Evolutionary conservation across 2,329 filamentous ascomycete genomes (phyloP).

Genomic region (Sphaceloma murrayae): DNA sequence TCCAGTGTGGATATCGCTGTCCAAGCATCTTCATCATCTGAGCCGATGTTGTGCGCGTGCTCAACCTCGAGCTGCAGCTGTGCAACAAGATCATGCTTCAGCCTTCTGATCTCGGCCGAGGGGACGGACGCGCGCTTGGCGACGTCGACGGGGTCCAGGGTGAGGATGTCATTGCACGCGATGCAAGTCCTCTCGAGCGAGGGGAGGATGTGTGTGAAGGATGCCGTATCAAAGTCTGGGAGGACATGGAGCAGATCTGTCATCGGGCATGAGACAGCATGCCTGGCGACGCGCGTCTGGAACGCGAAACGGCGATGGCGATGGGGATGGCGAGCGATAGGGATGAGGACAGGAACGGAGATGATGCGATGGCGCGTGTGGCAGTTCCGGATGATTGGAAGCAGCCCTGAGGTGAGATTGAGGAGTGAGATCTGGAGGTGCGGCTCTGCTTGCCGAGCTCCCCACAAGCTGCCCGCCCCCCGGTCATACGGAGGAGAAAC

Average conservation of each 20-base stretch:
- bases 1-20: conserved; percentile 72
- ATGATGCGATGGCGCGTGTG: not conserved
- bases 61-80: conserved; percentile 57
- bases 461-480: conserved; percentile 13
- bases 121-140: conserved; percentile 79
- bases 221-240: conserved; percentile 64
- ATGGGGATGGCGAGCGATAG: not conserved
- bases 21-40: conserved; percentile 36
- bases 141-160: conserved; percentile 70
- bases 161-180: conserved; percentile 74
- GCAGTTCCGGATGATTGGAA: too few species aligned
- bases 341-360: not conserved
- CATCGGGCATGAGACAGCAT: conserved; percentile 42
- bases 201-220: conserved; percentile 65
- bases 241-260: conserved; percentile 74
- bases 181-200: conserved; percentile 69
- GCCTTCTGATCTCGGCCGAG: conserved; percentile 65
- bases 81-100: conserved; percentile 57
- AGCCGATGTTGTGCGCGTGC: not conserved
- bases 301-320: too few species aligned
- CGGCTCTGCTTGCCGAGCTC: conserved; percentile 12
- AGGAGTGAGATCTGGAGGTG: not conserved
- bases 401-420: too few species aligned
- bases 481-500: not conserved
- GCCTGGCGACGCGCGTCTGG: not conserved